phyloP scores from a whole-genome alignment of 495 filamentous ascomycete genomes.

The Pyronema omphalodes region DNA sequence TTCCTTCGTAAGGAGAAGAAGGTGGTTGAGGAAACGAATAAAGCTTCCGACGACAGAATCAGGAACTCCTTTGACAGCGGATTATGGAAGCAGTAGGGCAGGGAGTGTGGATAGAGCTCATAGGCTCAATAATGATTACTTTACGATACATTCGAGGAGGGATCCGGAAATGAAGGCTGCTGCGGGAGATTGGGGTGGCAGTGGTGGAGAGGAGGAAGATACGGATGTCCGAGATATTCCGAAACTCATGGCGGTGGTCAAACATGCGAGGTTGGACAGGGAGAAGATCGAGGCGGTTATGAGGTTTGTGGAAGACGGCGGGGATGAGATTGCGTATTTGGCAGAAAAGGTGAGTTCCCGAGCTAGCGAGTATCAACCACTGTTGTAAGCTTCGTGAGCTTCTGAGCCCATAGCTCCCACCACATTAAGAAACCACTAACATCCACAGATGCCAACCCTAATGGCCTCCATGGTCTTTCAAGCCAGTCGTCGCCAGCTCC shows the following conservation, averaged over 20 bases:
- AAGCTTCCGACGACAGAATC: constrained; percentile 30
- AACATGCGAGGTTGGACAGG: constrained; percentile 56
- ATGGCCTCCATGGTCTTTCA: constrained; percentile 82
- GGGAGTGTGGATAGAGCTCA: constrained; percentile 27
- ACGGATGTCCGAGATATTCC: constrained; percentile 41
- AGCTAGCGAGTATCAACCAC: neutral
- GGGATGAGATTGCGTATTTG: constrained; percentile 63
- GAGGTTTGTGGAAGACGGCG: constrained; percentile 59
- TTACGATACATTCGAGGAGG: constrained; percentile 47
- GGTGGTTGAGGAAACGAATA: constrained; percentile 74
- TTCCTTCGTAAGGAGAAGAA: constrained; percentile 71
- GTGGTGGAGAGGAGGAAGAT: constrained; percentile 15
- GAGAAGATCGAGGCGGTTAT: constrained; percentile 71
- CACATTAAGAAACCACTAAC: constrained; percentile 7
- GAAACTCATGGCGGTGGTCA: constrained; percentile 44
- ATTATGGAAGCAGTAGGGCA: neutral
- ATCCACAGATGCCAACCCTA: constrained; percentile 52
- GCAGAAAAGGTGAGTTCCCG: constrained; percentile 35
- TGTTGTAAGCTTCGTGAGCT: neutral
- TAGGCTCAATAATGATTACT: constrained; percentile 66
- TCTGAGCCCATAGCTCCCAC: neutral
- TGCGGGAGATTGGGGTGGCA: constrained; percentile 13
- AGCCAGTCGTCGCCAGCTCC: constrained; percentile 57
- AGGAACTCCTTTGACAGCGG: neutral
- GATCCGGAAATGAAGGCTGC: neutral